A percentile compares a stretch with the other conserved stretches of the same genome.
These are phyloP conservation scores for Cyanodermella asteris DNA, from an alignment of 2,329 filamentous ascomycete species.

Conservation along the genomic window DNA sequence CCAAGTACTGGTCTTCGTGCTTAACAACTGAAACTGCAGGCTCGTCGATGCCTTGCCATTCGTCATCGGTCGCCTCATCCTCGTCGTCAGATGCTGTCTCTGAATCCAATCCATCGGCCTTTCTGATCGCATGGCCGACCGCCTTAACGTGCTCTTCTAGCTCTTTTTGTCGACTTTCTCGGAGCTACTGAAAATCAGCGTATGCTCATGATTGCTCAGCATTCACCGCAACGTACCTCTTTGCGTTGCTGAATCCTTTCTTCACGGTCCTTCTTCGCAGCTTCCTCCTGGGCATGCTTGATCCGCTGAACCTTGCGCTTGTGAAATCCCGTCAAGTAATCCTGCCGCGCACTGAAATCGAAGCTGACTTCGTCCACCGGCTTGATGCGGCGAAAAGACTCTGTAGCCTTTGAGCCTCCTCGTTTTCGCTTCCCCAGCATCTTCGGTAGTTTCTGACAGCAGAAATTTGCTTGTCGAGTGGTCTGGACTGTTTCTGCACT, in stretches of 20 bases:
- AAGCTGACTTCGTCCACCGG: conserved; percentile 68
- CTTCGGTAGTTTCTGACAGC: too few species aligned
- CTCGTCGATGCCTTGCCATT: conserved; percentile 40
- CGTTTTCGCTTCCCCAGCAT: too few species aligned
- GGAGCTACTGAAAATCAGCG: conserved; percentile 37
- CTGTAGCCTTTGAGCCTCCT: too few species aligned
- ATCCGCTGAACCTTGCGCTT: conserved; percentile 77
- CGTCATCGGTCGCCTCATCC: conserved; percentile 16
- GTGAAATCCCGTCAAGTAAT: conserved; percentile 89
- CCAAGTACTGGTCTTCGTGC: conserved; percentile 81
- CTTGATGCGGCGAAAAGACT: too few species aligned
- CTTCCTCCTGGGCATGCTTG: conserved; percentile 66
- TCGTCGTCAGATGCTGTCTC: conserved; percentile 18
- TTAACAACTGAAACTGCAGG: conserved; percentile 35
- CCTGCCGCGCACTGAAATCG: conserved; percentile 54
- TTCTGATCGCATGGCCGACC: conserved; percentile 47
- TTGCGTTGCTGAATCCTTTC: conserved; percentile 54
- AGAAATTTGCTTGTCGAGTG: too few species aligned
- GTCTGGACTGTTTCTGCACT: too few species aligned
- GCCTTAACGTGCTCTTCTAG: conserved; percentile 62
- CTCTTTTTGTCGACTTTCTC: conserved; percentile 62
- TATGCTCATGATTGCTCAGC: conserved; percentile 1
- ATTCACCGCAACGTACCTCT: conserved; percentile 33
- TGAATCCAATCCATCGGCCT: conserved; percentile 31
- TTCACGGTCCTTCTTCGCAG: conserved; percentile 52